phyloP scores from a whole-genome alignment of 768 basidiomycete species.

The Royoungia palumana region DNA sequence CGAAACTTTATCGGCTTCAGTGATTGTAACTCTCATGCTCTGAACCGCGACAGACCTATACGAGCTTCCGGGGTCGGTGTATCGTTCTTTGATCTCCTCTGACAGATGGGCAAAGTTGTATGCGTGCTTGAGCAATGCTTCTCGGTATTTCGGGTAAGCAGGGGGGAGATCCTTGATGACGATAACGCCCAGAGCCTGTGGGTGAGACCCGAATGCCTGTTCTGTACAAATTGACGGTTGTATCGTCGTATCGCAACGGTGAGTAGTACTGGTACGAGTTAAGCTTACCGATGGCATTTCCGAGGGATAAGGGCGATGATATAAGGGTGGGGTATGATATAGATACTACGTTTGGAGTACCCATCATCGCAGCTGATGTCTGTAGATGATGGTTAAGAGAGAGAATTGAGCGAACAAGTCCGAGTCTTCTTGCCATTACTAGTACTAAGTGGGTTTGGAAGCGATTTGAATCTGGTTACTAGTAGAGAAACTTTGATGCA shows the following conservation, averaged over 20 bases:
- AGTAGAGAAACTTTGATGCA: no score
- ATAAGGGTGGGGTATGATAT: slow-evolving; percentile 62
- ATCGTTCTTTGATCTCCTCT: slow-evolving; percentile 63
- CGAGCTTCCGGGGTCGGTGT: slow-evolving; percentile 64
- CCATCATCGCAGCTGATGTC: slow-evolving; percentile 15
- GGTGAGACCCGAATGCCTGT: slow-evolving; percentile 78
- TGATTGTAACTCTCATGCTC: no score
- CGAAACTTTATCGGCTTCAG: slow-evolving; percentile 54
- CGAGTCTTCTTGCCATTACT: slow-evolving; percentile 15
- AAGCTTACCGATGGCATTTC: slow-evolving; percentile 60
- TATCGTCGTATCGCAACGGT: neutral
- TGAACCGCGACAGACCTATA: slow-evolving; percentile 56
- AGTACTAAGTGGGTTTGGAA: no score
- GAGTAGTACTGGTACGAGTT: neutral
- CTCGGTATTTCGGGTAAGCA: slow-evolving; percentile 59
- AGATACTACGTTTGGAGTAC: slow-evolving; percentile 35
- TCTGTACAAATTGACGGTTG: slow-evolving; percentile 38
- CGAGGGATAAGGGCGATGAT: slow-evolving; percentile 50
- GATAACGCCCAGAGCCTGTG: slow-evolving; percentile 76
- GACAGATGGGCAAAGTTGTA: slow-evolving; percentile 74
- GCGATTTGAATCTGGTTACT: no score
- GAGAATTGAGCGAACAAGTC: slow-evolving; percentile 4
- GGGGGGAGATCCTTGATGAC: slow-evolving; percentile 78
- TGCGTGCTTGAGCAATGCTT: slow-evolving; percentile 69
- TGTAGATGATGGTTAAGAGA: slow-evolving; percentile 9